Percentiles rank a stretch among this genome's conserved stretches.
Conservation (phyloP, 192 early-diverging fungal genomes). For the Gonapodya sp. region DNA sequence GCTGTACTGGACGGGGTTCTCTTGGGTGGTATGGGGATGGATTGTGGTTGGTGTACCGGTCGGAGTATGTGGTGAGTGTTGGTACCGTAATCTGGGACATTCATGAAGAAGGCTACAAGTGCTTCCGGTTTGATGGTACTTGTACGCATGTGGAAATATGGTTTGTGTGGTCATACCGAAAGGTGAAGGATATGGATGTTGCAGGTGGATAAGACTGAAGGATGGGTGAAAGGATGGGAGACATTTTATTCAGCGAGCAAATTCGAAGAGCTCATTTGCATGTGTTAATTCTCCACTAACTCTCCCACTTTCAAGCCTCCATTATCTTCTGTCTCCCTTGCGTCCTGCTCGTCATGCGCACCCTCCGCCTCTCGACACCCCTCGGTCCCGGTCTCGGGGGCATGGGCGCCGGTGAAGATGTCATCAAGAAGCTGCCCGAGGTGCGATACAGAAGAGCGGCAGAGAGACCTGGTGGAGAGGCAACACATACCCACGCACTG, state of each 20-base stretch:
- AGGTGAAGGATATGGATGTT: no score
- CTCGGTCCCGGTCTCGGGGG: constrained; percentile 24
- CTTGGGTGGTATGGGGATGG: constrained; percentile 60
- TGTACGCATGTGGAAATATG: no score
- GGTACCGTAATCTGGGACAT: no score
- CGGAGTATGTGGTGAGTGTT: constrained; percentile 32
- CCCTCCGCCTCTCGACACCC: constrained; percentile 22
- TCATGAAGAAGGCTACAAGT: no score
- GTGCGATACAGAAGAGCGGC: constrained; percentile 33
- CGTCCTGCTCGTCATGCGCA: constrained; percentile 50
- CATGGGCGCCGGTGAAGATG: constrained; percentile 55
- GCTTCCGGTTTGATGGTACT: no score
- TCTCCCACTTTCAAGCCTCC: constrained; percentile 11
- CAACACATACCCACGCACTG: no score
- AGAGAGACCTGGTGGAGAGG: neutral
- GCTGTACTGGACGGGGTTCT: constrained; percentile 49
- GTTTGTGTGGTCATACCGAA: no score
- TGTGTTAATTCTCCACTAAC: no score
- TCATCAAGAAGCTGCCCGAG: constrained; percentile 58
- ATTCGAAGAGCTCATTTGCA: no score
- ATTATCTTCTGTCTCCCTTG: constrained; percentile 56
- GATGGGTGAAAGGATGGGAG: no score
- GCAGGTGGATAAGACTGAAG: no score
- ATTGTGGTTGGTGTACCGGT: constrained; percentile 52
- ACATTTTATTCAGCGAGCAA: no score